Base-by-base conservation (phyloP, 306 rosid genomes). In the Pterocarpus santalinus region DNA sequence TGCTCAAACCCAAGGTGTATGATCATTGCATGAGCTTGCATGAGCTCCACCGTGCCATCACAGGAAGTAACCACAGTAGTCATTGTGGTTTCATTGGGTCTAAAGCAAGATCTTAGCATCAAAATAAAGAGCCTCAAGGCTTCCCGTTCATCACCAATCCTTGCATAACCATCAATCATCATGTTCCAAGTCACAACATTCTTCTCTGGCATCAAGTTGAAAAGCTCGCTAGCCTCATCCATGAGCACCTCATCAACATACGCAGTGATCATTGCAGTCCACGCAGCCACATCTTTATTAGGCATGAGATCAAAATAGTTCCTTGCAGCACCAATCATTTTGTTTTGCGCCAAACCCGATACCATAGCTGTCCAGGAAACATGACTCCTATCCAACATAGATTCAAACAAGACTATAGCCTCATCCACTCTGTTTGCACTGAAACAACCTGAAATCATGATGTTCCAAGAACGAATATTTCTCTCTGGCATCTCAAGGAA, bases 351-450 rank as follows among this genome's bases (percentile, higher is more conserved):
- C 83, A 89, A 80, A 69, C 90, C 88, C 1, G 85, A 81, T 79
- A 84, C 86, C 87, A 89, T 82, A 43, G 80, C 83, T 1, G 87
- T 89, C 92, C 92, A 89, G 0, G 88, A 81, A 79, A 89, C 57
- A 72, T 72, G 72, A 82, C 60, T 68, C 84, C 78, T 79, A 4
- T 79, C 78, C 1, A 82, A 87, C 92, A 86, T 86, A 5, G 57
- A 66, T 76, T 76, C 78, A 71, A 86, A 86, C 69, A 86, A 78
- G 44, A 68, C 35, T 13, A 89, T 80, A 55, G 90, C 92, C 81
- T 89, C 84, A 58, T 71, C 60, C 73, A 77, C 76, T 63, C 87
- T 84, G 8, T 86, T 80, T 47, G 56, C 81, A 60, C 65, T 53
- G 1, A 89, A 43, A 73, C 83, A 85, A 82, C 89, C 89, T 3